Percentiles rank a stretch among this genome's conserved stretches.
Evolutionary conservation across 495 filamentous ascomycete species (phyloP).

Genomic region (Hypoxylon crocopeplum): DNA sequence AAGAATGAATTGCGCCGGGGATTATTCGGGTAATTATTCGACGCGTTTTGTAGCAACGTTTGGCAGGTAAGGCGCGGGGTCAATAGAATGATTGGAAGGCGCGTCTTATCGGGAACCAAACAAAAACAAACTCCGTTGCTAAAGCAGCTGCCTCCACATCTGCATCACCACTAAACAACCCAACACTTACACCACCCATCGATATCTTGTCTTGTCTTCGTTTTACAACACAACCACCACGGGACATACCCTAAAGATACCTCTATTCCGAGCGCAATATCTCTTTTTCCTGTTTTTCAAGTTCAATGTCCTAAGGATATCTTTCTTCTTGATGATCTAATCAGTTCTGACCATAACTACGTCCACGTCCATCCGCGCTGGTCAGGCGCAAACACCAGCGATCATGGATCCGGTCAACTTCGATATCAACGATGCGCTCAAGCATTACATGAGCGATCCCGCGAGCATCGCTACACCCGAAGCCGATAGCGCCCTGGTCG

Average conservation of each 20-base stretch:
- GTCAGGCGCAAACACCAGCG: constrained; percentile 33
- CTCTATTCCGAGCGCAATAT: too few species aligned
- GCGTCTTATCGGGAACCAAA: constrained; percentile 36
- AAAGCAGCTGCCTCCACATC: constrained; percentile 34
- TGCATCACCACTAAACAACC: too few species aligned
- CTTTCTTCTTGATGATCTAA: too few species aligned
- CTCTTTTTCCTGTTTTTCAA: too few species aligned
- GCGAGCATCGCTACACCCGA: constrained; percentile 82
- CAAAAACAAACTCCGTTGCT: constrained; percentile 54
- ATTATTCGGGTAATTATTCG: constrained; percentile 7
- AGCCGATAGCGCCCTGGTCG: constrained; percentile 81
- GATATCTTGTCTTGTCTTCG: constrained; percentile 1
- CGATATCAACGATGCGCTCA: constrained; percentile 94
- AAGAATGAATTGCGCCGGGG: constrained; percentile 3
- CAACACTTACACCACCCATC: too few species aligned
- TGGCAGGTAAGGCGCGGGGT: constrained; percentile 18
- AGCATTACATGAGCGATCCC: constrained; percentile 93
- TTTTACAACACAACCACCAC: constrained; percentile 7
- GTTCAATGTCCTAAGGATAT: too few species aligned
- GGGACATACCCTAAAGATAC: constrained; percentile 13
- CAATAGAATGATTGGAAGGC: constrained; percentile 14
- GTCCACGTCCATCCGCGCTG: constrained; percentile 6
- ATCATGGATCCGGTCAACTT: constrained; percentile 83
- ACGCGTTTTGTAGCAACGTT: constrained; percentile 20
- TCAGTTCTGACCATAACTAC: neutral